These are phyloP conservation scores for Candida albicans DNA, from an alignment of 1,139 yeast genomes.

Conservation along the genomic window DNA sequence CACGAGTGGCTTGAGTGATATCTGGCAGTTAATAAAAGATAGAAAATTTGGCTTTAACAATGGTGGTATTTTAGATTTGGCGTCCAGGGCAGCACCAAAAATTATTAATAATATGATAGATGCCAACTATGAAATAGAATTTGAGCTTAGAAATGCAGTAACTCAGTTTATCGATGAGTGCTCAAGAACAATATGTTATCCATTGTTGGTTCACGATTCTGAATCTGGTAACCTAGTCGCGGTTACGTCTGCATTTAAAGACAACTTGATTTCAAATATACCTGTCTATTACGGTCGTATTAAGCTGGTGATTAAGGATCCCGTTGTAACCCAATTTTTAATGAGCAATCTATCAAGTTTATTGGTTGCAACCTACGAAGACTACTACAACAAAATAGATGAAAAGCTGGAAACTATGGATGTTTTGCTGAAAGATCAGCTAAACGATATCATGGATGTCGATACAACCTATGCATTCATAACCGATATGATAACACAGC, in stretches of 20 bases:
- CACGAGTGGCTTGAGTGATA: slow-evolving; percentile 63
- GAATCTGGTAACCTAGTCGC: slow-evolving; percentile 19
- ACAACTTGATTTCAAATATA: slow-evolving; percentile 49
- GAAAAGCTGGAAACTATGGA: slow-evolving; percentile 16
- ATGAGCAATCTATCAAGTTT: slow-evolving; percentile 33
- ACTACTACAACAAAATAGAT: slow-evolving; percentile 23
- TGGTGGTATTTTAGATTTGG: slow-evolving; percentile 56
- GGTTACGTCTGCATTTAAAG: slow-evolving; percentile 38
- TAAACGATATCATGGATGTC: slow-evolving; percentile 51
- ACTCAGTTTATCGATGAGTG: slow-evolving; percentile 56
- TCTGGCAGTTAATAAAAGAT: slow-evolving; percentile 46
- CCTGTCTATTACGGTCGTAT: slow-evolving; percentile 58
- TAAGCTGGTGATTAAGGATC: slow-evolving; percentile 44
- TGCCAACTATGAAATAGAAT: slow-evolving; percentile 74
- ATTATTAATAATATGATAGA: slow-evolving; percentile 86
- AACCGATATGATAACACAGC: slow-evolving; percentile 23
- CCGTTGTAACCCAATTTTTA: slow-evolving; percentile 31
- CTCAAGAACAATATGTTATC: slow-evolving; percentile 35
- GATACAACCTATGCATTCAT: slow-evolving; percentile 53
- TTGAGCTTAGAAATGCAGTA: slow-evolving; percentile 69
- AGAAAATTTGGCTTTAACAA: slow-evolving; percentile 35
- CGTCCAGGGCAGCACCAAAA: slow-evolving; percentile 72
- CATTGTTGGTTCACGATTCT: slow-evolving; percentile 25
- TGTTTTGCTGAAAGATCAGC: slow-evolving; percentile 18
- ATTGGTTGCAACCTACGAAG: slow-evolving; percentile 33